A percentile compares a stretch with the other conserved stretches of the same genome.
These are phyloP conservation scores for Microthlaspi erraticum DNA, from an alignment of 345 rosid species.

Conservation along the genomic window DNA sequence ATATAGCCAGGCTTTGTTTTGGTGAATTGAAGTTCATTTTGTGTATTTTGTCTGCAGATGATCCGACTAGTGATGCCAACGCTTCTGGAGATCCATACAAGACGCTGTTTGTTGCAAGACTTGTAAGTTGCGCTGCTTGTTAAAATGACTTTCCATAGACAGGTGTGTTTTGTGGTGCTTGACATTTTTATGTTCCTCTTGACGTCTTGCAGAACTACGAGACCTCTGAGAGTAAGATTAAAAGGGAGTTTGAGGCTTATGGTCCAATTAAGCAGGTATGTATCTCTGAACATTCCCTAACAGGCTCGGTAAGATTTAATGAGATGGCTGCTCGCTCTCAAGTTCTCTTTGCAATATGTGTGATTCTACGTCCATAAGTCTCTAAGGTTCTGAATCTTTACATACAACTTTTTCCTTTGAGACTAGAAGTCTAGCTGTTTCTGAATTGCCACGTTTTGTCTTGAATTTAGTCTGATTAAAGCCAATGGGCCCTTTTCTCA, in stretches of 20 bases:
- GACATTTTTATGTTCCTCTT: slow-evolving; percentile 29
- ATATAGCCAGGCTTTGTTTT: slow-evolving; percentile 6
- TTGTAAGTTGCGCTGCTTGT: slow-evolving; percentile 56
- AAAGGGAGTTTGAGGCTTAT: slow-evolving; percentile 99
- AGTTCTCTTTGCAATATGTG: slow-evolving; percentile 32
- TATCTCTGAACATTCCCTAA: slow-evolving; percentile 59
- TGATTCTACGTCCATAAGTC: slow-evolving; percentile 11
- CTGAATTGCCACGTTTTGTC: slow-evolving; percentile 21
- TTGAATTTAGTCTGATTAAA: slow-evolving; percentile 14
- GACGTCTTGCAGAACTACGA: slow-evolving; percentile 80
- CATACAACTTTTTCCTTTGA: slow-evolving; percentile 19
- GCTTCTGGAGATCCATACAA: slow-evolving; percentile 98
- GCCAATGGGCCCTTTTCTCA: slow-evolving; percentile 1
- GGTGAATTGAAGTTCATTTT: slow-evolving; percentile 12
- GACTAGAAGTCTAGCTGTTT: slow-evolving; percentile 3
- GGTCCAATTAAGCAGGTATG: slow-evolving; percentile 99
- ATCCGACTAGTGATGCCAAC: slow-evolving; percentile 76
- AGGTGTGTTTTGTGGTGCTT: slow-evolving; percentile 10
- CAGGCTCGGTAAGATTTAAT: slow-evolving; percentile 88
- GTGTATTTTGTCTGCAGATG: slow-evolving; percentile 58
- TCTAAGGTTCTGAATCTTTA: slow-evolving; percentile 12
- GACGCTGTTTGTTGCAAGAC: slow-evolving; percentile 93
- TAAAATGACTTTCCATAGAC: slow-evolving; percentile 20
- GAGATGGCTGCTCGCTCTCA: slow-evolving; percentile 37
- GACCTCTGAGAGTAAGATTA: slow-evolving; percentile 94